Conservation (phyloP, 2,329 filamentous ascomycete species). For the Xylariaceae sp. region DNA sequence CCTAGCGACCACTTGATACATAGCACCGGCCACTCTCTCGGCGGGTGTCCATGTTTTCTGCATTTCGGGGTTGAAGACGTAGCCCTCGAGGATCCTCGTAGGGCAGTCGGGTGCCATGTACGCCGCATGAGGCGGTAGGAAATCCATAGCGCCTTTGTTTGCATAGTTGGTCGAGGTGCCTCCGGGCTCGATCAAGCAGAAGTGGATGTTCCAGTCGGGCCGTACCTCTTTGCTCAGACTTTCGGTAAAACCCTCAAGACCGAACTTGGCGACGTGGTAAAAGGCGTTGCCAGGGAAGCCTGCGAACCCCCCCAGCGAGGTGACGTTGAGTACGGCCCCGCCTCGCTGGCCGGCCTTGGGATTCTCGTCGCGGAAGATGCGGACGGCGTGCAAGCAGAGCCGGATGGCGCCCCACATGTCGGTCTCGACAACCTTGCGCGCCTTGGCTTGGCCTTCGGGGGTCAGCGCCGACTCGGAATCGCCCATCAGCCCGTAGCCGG, state of each 20-base stretch:
- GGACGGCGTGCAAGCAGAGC: constrained; percentile 27
- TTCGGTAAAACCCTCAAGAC: constrained; percentile 21
- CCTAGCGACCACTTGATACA: constrained; percentile 17
- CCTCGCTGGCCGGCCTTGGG: constrained; percentile 19
- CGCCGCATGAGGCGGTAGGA: constrained; percentile 10
- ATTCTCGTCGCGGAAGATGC: constrained; percentile 31
- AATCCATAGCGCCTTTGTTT: constrained; percentile 6
- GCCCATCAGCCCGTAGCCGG: constrained; percentile 13
- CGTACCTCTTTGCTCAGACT: constrained; percentile 19
- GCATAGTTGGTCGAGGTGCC: constrained; percentile 17
- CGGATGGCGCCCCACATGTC: constrained; percentile 30
- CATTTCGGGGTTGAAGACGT: constrained; percentile 8
- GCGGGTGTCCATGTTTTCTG: constrained; percentile 16
- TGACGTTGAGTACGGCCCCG: constrained; percentile 22
- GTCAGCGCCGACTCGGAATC: constrained; percentile 14
- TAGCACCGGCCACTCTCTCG: constrained; percentile 14
- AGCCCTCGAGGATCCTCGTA: constrained; percentile 8
- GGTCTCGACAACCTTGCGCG: constrained; percentile 28
- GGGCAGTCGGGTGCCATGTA: constrained; percentile 16
- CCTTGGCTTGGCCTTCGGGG: constrained; percentile 14
- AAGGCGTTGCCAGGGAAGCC: constrained; percentile 21
- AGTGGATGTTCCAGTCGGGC: constrained; percentile 23
- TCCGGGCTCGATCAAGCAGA: constrained; percentile 22
- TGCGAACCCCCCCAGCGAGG: constrained; percentile 18
- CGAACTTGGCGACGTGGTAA: constrained; percentile 25